Conservation (phyloP, 768 basidiomycete species). For the Russula vinacea region DNA sequence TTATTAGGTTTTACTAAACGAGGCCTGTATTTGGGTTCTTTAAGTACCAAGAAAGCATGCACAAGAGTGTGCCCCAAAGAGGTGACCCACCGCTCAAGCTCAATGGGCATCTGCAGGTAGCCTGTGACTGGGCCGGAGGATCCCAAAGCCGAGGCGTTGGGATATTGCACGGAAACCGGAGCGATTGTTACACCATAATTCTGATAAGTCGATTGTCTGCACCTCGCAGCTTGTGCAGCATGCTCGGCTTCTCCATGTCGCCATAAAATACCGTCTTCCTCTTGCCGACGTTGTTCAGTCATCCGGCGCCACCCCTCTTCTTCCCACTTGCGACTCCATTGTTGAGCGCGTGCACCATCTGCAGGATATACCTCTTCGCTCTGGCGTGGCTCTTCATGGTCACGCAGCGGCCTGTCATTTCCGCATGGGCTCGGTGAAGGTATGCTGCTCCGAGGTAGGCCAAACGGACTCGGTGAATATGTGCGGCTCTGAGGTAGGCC, state of each 20-base stretch:
- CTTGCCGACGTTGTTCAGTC: slow-evolving; percentile 45
- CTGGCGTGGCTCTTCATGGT: too few relatives aligned
- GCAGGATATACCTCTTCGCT: slow-evolving; percentile 2
- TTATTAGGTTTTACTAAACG: slow-evolving; percentile 29
- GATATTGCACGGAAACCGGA: too few relatives aligned
- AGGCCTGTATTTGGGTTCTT: slow-evolving; percentile 48
- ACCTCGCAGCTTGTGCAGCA: slow-evolving; percentile 33
- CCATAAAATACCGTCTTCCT: slow-evolving; percentile 55
- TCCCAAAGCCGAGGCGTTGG: background rate
- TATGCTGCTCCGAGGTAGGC: too few relatives aligned
- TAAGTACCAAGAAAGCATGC: slow-evolving; percentile 40
- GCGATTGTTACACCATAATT: slow-evolving; percentile 37
- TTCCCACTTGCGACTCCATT: slow-evolving; percentile 14
- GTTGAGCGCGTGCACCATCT: background rate
- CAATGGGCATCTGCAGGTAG: slow-evolving; percentile 13
- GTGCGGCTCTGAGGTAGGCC: too few relatives aligned
- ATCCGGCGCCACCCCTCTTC: slow-evolving; percentile 39
- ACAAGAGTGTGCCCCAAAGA: background rate
- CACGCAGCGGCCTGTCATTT: slow-evolving; percentile 42
- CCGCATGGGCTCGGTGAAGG: slow-evolving; percentile 33
- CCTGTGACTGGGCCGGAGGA: background rate
- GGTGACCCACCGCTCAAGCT: too few relatives aligned
- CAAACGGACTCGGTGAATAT: too few relatives aligned
- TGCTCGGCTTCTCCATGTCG: slow-evolving; percentile 56
- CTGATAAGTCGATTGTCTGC: slow-evolving; percentile 31